A percentile compares a stretch with the other conserved stretches of the same genome.
Evolutionary conservation across 2,329 filamentous ascomycete genomes (phyloP).

Genomic region (Paramyrothecium roridum): DNA sequence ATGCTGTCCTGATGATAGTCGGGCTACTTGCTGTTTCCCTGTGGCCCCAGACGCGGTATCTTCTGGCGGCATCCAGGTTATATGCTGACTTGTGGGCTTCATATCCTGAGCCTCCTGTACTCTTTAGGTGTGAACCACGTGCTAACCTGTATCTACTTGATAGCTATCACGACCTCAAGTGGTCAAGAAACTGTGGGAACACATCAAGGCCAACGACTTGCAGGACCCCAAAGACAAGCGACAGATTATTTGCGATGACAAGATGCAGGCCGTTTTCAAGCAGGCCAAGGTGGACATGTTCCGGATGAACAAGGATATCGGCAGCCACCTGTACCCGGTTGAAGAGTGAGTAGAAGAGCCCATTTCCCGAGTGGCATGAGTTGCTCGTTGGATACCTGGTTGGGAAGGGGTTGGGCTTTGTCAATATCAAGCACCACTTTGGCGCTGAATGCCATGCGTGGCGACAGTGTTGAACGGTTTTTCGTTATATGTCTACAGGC

Average conservation of each 20-base stretch:
- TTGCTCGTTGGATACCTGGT: no score
- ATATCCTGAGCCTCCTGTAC: background rate
- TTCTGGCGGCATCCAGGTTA: no score
- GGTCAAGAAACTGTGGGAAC: constrained; percentile 93
- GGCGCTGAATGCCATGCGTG: no score
- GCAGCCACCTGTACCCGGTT: constrained; percentile 81
- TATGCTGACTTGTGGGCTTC: no score
- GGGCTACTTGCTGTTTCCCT: no score
- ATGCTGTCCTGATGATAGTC: no score
- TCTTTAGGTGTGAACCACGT: background rate
- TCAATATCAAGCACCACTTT: no score
- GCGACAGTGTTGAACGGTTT: background rate
- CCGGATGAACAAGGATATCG: constrained; percentile 96
- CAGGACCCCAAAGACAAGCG: constrained; percentile 91
- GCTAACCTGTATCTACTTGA: background rate
- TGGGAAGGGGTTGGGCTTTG: no score
- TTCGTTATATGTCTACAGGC: background rate
- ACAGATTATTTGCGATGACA: constrained; percentile 89
- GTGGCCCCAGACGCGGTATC: no score
- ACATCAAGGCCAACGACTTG: constrained; percentile 84
- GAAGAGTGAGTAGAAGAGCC: constrained; percentile 45
- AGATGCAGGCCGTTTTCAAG: constrained; percentile 90
- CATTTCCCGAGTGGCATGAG: background rate
- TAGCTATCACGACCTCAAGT: constrained; percentile 91
- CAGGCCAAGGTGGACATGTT: constrained; percentile 95